Evolutionary conservation across 2,329 filamentous ascomycete genomes (phyloP).

Genomic region (Lachnellula occidentalis): DNA sequence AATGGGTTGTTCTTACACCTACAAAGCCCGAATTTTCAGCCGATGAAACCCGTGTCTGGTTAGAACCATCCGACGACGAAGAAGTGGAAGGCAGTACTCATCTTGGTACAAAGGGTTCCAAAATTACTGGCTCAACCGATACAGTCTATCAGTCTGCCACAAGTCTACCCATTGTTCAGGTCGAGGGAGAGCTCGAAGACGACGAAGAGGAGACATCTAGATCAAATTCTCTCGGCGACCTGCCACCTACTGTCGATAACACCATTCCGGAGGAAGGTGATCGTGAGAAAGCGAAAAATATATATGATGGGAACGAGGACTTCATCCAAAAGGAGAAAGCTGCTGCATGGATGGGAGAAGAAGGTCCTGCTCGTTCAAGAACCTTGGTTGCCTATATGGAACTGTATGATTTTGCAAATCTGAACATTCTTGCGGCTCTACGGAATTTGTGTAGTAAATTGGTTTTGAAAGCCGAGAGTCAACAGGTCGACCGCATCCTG

Average conservation of each 20-base stretch:
- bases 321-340: constrained; percentile 75
- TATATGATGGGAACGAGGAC: constrained; percentile 80
- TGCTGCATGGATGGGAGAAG: constrained; percentile 75
- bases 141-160: constrained; percentile 43
- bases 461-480: constrained; percentile 83
- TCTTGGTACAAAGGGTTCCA: constrained; percentile 19
- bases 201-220: constrained; percentile 29
- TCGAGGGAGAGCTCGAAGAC: constrained; percentile 41
- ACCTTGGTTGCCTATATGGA: constrained; percentile 79
- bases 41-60: constrained; percentile 26
- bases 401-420: constrained; percentile 77
- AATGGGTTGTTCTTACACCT: constrained; percentile 28
- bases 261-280: constrained; percentile 47
- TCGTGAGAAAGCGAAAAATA: constrained; percentile 69
- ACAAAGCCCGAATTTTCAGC: constrained; percentile 13
- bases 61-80: constrained; percentile 31
- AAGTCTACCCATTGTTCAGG: constrained; percentile 43
- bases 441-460: constrained; percentile 77
- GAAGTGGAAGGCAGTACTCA: constrained; percentile 23
- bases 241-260: constrained; percentile 3
- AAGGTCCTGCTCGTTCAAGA: constrained; percentile 52
- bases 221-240: constrained; percentile 11
- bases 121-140: constrained; percentile 37
- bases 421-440: constrained; percentile 74
- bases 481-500: constrained; percentile 92